A percentile compares a stretch with the other conserved stretches of the same genome.
Evolutionary conservation across 2,329 filamentous ascomycete species (phyloP).

Genomic region (Cladosporium oxysporum): DNA sequence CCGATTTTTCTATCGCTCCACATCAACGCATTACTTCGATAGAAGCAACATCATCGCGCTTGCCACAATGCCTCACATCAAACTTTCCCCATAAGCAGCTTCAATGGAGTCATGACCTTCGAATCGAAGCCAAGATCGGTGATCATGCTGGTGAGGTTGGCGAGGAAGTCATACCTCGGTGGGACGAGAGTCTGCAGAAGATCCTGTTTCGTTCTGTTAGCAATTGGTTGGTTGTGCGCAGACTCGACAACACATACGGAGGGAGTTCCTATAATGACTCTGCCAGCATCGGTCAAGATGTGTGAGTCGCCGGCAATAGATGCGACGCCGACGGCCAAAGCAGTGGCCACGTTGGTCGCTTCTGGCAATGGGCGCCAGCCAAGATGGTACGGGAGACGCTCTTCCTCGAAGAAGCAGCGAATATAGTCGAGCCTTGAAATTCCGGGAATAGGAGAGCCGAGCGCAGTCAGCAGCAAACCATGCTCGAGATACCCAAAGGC

Average conservation of each 20-base stretch:
- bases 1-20: neutral
- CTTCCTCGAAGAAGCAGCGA: constrained; percentile 1
- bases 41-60: neutral
- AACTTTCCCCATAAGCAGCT: neutral
- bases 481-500: neutral
- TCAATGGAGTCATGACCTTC: neutral
- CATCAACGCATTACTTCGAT: neutral
- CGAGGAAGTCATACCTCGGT: neutral
- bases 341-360: neutral
- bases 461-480: neutral
- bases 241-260: neutral
- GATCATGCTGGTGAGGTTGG: constrained; percentile 1
- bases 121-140: constrained; percentile 2
- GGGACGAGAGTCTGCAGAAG: neutral
- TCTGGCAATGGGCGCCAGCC: neutral
- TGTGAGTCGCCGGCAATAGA: neutral
- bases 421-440: neutral
- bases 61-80: neutral
- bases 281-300: neutral
- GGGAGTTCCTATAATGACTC: neutral
- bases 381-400: constrained; percentile 1
- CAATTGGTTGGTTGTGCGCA: neutral
- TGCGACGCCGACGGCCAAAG: neutral
- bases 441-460: neutral
- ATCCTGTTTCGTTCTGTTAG: neutral